Evolutionary conservation across 306 rosid genomes (phyloP), one percentile per base, ranked within the genome.

Genomic region (Calophaca sinica): DNA sequence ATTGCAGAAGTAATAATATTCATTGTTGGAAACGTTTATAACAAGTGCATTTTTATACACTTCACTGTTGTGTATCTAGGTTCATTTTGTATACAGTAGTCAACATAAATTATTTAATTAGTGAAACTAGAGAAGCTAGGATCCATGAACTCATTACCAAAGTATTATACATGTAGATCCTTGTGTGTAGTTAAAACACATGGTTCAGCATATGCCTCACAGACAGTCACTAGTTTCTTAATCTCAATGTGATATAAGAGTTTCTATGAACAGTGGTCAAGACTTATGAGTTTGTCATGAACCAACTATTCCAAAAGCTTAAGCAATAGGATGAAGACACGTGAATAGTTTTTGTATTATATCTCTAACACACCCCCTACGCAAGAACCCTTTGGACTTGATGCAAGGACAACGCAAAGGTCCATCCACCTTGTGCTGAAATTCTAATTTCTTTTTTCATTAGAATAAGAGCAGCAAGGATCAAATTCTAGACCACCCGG

Each of bases 101-200:
- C 35, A 42, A 63, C 36, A 13, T 2, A 62, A 38, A 38, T 7
- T 8, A 63, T 20, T 38, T 63, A 39, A 63, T 20, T 42, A 63
- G 31, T 7, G 29, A 2, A 32, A 49, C 41, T 32, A 32, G 73
- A 26, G 4, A 38, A 14, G 32, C 12, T 11, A 32, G 35, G 44
- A 68, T 48, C 45, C 60, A 4, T 12, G 73, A 32, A 49, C 3
- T 64, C 33, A 39, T 14, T 20, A 20, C 26, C 26, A 20, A 20
- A 20, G 26, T 20, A 20, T 20, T 20, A 20, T 20, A 20, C 26
- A 20, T 20, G 26, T 20, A 20, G 26, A 20, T 20, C 26, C 26
- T 20, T 62, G 51, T 42, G 52, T 63, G 33, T 44, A 39, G 70
- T 63, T 7, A 32, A 63, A n/a, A n/a, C n/a, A n/a, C n/a, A n/a